phyloP scores from a whole-genome alignment of 306 rosid genomes.

The Morella rubra region DNA sequence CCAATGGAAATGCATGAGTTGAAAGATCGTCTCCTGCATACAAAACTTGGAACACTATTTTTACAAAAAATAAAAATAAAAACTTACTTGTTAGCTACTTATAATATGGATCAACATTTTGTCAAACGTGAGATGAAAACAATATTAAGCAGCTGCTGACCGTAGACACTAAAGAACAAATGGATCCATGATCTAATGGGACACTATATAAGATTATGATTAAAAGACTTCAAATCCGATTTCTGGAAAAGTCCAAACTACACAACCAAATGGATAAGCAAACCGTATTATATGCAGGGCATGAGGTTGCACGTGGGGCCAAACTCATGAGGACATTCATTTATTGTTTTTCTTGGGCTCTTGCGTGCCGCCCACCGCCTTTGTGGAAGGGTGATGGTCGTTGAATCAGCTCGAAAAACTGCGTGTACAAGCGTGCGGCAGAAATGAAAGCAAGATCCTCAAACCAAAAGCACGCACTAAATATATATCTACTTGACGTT shows the following conservation, averaged over 20 bases:
- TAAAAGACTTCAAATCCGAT: neutral
- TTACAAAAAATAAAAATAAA: too few species aligned
- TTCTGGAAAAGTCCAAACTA: neutral
- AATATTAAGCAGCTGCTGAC: neutral
- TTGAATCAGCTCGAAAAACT: neutral
- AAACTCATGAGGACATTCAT: constrained; percentile 5
- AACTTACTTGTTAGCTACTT: too few species aligned
- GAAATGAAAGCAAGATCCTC: constrained; percentile 6
- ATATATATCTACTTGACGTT: neutral
- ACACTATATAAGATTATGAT: too few species aligned
- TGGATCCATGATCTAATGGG: neutral
- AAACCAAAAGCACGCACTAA: neutral
- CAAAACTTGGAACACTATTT: too few species aligned
- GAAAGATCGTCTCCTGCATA: too few species aligned
- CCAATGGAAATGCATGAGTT: too few species aligned
- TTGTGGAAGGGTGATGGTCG: neutral
- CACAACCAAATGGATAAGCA: neutral
- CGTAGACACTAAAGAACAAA: neutral
- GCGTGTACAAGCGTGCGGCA: neutral
- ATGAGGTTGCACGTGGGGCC: constrained; percentile 7
- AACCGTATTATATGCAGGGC: neutral
- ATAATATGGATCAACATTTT: too few species aligned
- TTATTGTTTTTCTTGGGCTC: neutral
- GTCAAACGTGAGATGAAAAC: neutral
- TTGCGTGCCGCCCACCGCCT: constrained; percentile 21